Base-by-base conservation (phyloP, 139 green algal genomes). In the Closterium sp. region DNA sequence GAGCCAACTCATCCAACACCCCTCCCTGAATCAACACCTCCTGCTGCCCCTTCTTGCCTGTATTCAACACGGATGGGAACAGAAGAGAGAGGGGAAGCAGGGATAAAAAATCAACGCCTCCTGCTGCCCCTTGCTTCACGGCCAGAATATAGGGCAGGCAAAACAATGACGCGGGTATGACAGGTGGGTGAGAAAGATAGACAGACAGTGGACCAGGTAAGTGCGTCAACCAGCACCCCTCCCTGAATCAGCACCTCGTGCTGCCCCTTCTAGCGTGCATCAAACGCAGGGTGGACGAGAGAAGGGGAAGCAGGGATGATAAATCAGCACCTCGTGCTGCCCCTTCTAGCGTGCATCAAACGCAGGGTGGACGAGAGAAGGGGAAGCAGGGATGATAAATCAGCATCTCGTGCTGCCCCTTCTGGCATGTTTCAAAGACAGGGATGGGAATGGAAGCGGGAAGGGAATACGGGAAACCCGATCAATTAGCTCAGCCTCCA, bases 1-100 rank as follows among this genome's bases (percentile, higher is more conserved):
- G 8, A 33, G 35, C 92, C 35, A 94, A 33, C 8, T 94, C 92
- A 34, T 94, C 92, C 84, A 94, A 30, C 1, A 94, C 92, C 12
- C 92, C 92, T 76, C 92, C 92, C 32, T 94, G 92, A 19, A 94
- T 84, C 3, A 93, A 32, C 23, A 94, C 90, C 86, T 94, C 92
- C 12, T 25, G 89, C 81, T 92, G 30, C 16, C 66, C 92, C 85
- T 93, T 94, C 91, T 94, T 94, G 23, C 92, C 91, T 91, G 43
- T 16, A 25, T 69, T 55, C 36, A 12, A 4, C 38, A 64, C 16
- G 38, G 38, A 64, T 6, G 38, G 91, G 33, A 81, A 34, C 9
- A 8, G 38, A 10, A 10, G 12, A 16, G 43, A 69, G 4, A 69
- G 43, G 23, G 23, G 43, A 69, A 16, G n/a, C n/a, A n/a, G n/a